These are phyloP conservation scores for Chaetomium olivaceum DNA, from an alignment of 2,329 filamentous ascomycete genomes.

Conservation along the genomic window DNA sequence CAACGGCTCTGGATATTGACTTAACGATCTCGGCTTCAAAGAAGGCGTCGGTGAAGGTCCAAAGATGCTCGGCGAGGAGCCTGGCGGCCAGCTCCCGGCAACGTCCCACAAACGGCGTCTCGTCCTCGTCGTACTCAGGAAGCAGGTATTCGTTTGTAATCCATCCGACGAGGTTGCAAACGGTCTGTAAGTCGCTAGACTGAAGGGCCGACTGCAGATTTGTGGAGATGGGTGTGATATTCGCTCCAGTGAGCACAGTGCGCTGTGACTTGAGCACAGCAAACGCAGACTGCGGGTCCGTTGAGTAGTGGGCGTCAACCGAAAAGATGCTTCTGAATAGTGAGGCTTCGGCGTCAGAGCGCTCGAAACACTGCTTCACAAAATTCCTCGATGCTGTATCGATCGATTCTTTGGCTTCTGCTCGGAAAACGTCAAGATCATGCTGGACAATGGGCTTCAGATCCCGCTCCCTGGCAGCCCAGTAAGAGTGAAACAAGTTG, in stretches of 20 bases:
- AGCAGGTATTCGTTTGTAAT: constrained; percentile 59
- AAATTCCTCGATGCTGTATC: constrained; percentile 60
- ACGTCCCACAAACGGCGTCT: constrained; percentile 53
- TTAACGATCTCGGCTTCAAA: constrained; percentile 59
- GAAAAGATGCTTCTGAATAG: constrained; percentile 58
- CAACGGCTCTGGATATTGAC: constrained; percentile 52
- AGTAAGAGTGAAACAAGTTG: constrained; percentile 57
- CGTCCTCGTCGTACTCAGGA: constrained; percentile 57
- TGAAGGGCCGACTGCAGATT: constrained; percentile 53
- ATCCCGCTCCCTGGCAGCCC: constrained; percentile 54
- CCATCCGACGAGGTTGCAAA: constrained; percentile 60
- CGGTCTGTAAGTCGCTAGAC: constrained; percentile 48
- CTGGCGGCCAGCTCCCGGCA: constrained; percentile 58
- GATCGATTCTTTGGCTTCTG: constrained; percentile 51
- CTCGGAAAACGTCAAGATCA: constrained; percentile 56
- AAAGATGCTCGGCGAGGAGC: constrained; percentile 58
- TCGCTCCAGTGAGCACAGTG: constrained; percentile 54
- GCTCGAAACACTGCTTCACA: constrained; percentile 61
- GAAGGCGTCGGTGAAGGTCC: constrained; percentile 55
- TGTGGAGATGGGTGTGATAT: constrained; percentile 54
- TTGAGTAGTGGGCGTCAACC: constrained; percentile 55
- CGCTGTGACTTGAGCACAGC: constrained; percentile 51
- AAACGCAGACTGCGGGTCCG: constrained; percentile 52
- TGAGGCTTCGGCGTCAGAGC: constrained; percentile 55
- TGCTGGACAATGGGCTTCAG: constrained; percentile 54